Conservation (phyloP, 257 asterid genomes). For the Solanum ossicruentum region DNA sequence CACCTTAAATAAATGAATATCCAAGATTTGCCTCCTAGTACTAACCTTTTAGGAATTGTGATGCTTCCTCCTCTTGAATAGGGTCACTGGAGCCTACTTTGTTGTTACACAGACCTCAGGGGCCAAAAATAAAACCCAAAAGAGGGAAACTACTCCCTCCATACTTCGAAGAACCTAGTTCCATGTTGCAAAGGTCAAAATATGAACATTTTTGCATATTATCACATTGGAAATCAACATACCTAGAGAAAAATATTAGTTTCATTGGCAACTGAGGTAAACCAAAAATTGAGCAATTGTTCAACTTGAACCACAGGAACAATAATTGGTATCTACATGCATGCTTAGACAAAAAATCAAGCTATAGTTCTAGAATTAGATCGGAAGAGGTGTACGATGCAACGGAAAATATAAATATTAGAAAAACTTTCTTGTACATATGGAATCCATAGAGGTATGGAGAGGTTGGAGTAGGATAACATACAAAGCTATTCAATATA, state of each 20-base stretch:
- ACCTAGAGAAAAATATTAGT: not conserved
- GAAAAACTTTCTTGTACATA: not conserved
- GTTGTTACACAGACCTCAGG: not conserved
- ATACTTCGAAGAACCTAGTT: not conserved
- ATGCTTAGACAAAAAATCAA: not conserved
- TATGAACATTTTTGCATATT: not conserved
- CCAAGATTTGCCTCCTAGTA: not conserved
- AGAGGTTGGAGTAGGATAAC: not conserved
- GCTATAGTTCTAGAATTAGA: not conserved
- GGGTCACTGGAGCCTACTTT: not conserved
- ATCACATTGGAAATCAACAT: not conserved
- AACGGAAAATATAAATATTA: not conserved
- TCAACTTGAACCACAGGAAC: not conserved
- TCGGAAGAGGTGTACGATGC: not conserved
- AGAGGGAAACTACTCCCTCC: not conserved
- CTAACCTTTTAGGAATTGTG: not conserved
- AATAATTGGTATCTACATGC: not conserved
- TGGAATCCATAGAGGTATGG: not conserved
- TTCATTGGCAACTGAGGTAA: not conserved
- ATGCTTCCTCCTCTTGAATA: not conserved
- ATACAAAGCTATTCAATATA: not conserved
- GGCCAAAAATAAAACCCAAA: not conserved
- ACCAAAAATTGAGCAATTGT: not conserved
- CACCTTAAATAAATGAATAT: not conserved
- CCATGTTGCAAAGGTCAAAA: not conserved